Conservation (phyloP, 2,329 filamentous ascomycete genomes). For the Clarireedia monteithiana region DNA sequence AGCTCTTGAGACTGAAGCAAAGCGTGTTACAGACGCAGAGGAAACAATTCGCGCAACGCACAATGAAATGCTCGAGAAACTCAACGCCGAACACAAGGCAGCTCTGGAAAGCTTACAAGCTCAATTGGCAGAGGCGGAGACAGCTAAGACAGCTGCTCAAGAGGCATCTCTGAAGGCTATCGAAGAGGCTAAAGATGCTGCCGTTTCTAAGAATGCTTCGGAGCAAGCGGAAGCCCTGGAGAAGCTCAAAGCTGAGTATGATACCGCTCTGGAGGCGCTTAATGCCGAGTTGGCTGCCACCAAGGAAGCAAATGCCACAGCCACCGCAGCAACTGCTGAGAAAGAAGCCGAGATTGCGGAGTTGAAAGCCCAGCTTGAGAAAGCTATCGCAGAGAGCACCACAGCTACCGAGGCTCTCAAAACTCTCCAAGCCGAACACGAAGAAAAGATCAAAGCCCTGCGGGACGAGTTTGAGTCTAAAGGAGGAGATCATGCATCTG, state of each 20-base stretch:
- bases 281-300: slow-evolving; percentile 38
- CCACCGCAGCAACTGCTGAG: slow-evolving; percentile 27
- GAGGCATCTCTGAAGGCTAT: slow-evolving; percentile 25
- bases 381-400: slow-evolving; percentile 25
- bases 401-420: slow-evolving; percentile 12
- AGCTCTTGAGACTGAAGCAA: slow-evolving; percentile 38
- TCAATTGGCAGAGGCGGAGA: slow-evolving; percentile 24
- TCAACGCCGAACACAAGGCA: slow-evolving; percentile 22
- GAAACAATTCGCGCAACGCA: slow-evolving; percentile 37
- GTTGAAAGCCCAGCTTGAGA: slow-evolving; percentile 35
- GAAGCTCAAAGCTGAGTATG: slow-evolving; percentile 31
- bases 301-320: slow-evolving; percentile 37
- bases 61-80: slow-evolving; percentile 38
- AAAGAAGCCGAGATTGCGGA: slow-evolving; percentile 28
- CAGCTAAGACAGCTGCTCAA: slow-evolving; percentile 16
- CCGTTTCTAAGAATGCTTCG: slow-evolving; percentile 18
- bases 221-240: slow-evolving; percentile 35
- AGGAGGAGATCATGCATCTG: slow-evolving; percentile 15
- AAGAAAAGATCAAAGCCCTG: slow-evolving; percentile 41
- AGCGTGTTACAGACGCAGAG: slow-evolving; percentile 32
- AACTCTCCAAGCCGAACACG: slow-evolving; percentile 43
- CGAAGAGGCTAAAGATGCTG: slow-evolving; percentile 25
- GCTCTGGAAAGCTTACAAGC: slow-evolving; percentile 23
- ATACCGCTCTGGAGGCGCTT: slow-evolving; percentile 19
- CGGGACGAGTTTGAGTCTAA: slow-evolving; percentile 42